phyloP scores from a whole-genome alignment of 768 basidiomycete genomes.

The Phlegmacium glaucopus region DNA sequence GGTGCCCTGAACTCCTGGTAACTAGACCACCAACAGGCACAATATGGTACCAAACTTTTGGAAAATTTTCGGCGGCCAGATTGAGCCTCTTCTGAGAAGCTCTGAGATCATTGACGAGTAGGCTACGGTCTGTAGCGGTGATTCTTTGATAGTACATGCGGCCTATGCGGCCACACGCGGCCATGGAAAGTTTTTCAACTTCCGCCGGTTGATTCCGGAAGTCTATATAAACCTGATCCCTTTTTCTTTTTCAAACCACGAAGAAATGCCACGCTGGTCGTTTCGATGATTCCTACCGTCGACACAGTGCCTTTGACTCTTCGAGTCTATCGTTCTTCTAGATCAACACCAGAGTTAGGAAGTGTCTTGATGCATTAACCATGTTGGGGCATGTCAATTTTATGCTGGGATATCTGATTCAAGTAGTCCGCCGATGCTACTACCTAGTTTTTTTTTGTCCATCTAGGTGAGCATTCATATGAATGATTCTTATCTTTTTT shows the following conservation, averaged over 20 bases:
- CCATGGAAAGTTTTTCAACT: too few species aligned
- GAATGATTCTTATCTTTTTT: slow-evolving; percentile 7
- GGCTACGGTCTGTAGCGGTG: too few species aligned
- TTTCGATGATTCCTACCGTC: slow-evolving; percentile 34
- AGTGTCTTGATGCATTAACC: slow-evolving; percentile 37
- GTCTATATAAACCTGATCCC: slow-evolving; percentile 17
- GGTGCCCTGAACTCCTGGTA: too few species aligned
- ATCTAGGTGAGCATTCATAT: slow-evolving; percentile 21
- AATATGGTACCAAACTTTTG: too few species aligned
- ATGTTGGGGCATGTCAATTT: slow-evolving; percentile 46
- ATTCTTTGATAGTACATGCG: too few species aligned
- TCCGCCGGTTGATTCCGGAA: slow-evolving; percentile 5
- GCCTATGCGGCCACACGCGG: too few species aligned
- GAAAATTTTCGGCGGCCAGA: too few species aligned
- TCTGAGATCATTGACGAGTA: too few species aligned
- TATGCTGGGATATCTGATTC: slow-evolving; percentile 35
- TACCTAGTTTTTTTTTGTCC: slow-evolving; percentile 2
- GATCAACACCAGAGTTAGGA: slow-evolving; percentile 43
- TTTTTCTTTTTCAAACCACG: slow-evolving; percentile 16
- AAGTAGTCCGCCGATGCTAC: not conserved
- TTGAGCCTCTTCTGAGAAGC: too few species aligned
- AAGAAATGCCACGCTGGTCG: slow-evolving; percentile 51
- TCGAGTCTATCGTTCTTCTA: slow-evolving; percentile 36
- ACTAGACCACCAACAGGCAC: too few species aligned
- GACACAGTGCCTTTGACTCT: slow-evolving; percentile 48